Evolutionary conservation across 2,329 filamentous ascomycete species (phyloP).

Genomic region (Coniella vitis): DNA sequence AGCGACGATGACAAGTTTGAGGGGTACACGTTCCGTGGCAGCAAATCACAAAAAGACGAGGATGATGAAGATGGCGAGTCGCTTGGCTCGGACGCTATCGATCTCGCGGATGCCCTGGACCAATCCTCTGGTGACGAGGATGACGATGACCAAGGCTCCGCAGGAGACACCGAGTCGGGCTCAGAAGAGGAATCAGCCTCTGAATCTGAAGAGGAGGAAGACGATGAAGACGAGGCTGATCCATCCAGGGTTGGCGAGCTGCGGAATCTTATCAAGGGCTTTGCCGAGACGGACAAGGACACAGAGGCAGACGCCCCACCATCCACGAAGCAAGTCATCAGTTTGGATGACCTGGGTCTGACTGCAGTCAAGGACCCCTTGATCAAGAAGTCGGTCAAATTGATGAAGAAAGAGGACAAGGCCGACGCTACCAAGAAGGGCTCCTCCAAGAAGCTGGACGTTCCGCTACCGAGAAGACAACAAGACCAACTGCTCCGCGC

Average conservation of each 20-base stretch:
- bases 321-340: constrained; percentile 58
- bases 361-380: constrained; percentile 65
- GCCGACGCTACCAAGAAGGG: constrained; percentile 41
- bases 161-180: constrained; percentile 36
- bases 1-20: constrained; percentile 83
- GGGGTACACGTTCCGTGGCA: constrained; percentile 55
- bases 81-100: constrained; percentile 28
- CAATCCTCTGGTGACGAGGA: constrained; percentile 45
- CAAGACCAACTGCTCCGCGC: constrained; percentile 78
- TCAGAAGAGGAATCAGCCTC: constrained; percentile 38
- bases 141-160: constrained; percentile 39
- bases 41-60: constrained; percentile 30
- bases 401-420: constrained; percentile 59
- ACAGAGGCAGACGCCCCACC: constrained; percentile 33
- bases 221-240: constrained; percentile 34
- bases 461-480: constrained; percentile 76
- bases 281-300: constrained; percentile 58
- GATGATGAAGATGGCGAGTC: constrained; percentile 39
- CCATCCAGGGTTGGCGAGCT: constrained; percentile 57
- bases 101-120: constrained; percentile 15
- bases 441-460: constrained; percentile 64
- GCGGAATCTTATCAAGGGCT: constrained; percentile 61
- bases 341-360: constrained; percentile 66
- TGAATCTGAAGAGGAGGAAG: constrained; percentile 44
- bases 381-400: constrained; percentile 73